These are phyloP conservation scores for Carex parvula DNA, from an alignment of 176 grass and related monocot species.

Conservation along the genomic window DNA sequence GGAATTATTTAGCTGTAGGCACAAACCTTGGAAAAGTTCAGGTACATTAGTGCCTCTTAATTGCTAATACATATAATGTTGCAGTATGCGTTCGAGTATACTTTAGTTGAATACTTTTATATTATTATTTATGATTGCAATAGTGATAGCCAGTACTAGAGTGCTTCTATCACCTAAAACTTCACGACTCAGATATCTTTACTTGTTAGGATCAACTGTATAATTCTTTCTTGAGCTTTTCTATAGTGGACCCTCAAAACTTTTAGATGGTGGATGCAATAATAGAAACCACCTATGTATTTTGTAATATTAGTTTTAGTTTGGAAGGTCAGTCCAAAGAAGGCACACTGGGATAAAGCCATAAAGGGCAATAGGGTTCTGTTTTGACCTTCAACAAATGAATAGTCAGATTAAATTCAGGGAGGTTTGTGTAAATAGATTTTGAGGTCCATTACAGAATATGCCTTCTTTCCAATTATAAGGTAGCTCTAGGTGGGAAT, in stretches of 20 bases:
- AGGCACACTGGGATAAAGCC: not conserved
- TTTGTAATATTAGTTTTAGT: not conserved
- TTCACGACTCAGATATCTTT: not conserved
- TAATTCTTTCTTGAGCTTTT: not conserved
- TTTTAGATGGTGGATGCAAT: not conserved
- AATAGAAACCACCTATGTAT: not conserved
- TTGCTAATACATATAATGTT: not conserved
- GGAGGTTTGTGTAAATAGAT: not conserved
- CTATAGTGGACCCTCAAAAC: not conserved
- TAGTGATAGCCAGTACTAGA: not conserved
- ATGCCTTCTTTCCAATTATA: not conserved
- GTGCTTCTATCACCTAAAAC: not conserved
- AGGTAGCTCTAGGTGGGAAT: not conserved
- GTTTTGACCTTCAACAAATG: not conserved
- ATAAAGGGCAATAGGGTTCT: not conserved
- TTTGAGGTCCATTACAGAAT: not conserved
- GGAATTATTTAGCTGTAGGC: slow-evolving; percentile 76
- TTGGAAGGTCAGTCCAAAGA: not conserved
- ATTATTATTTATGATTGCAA: not conserved
- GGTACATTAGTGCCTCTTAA: slow-evolving; percentile 32
- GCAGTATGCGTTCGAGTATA: not conserved
- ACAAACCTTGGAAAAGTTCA: slow-evolving; percentile 97
- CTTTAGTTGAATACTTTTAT: not conserved
- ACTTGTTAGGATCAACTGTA: not conserved
- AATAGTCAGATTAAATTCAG: not conserved